Evolutionary conservation across 495 filamentous ascomycete genomes (phyloP).

Genomic region (Lindgomyces ingoldianus): DNA sequence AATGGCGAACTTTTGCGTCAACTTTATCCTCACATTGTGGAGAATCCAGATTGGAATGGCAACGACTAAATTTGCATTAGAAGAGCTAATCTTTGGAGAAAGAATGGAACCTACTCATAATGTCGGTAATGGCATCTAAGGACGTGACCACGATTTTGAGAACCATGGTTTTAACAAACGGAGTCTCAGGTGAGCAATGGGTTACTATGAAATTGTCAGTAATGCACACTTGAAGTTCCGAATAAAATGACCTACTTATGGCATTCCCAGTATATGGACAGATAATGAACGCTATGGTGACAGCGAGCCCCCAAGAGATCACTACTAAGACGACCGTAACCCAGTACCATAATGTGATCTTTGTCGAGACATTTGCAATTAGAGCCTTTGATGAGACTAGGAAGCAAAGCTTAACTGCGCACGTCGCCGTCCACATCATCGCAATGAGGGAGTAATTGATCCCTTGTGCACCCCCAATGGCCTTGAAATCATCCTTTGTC

Average conservation of each 20-base stretch:
- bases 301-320: background rate
- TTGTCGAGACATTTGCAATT: background rate
- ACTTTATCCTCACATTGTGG: background rate
- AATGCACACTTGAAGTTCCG: background rate
- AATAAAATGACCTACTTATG: background rate
- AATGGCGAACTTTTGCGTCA: conserved; percentile 1
- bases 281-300: background rate
- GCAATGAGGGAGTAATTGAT: background rate
- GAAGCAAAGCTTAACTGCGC: background rate
- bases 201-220: background rate
- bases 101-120: background rate
- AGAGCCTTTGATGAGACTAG: background rate
- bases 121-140: background rate
- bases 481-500: background rate
- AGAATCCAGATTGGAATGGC: conserved; percentile 7
- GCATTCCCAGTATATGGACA: background rate
- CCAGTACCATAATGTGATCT: background rate
- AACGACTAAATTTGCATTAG: background rate
- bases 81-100: background rate
- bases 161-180: background rate
- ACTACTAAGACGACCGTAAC: background rate
- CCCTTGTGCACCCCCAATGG: background rate
- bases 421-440: background rate
- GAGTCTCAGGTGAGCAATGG: background rate
- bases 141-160: background rate